Conservation (phyloP, 139 green algal genomes). For the Coelastrella sp. region DNA sequence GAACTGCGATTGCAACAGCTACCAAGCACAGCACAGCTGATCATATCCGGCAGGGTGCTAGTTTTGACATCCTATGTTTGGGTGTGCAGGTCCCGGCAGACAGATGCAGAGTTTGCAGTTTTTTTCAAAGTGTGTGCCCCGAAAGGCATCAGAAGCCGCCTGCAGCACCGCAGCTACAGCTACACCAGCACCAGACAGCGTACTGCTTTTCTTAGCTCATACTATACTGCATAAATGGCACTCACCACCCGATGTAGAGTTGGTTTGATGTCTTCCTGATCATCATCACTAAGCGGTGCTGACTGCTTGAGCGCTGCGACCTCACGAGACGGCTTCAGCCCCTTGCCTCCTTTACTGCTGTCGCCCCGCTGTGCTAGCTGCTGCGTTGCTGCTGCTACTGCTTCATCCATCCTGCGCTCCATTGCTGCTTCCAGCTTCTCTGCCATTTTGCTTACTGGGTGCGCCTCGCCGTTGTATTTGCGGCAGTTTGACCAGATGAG, state of each 20-base stretch:
- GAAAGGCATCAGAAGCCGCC: too few species aligned
- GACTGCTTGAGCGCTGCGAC: neutral
- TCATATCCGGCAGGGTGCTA: too few species aligned
- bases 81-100: too few species aligned
- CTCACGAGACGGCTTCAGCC: neutral
- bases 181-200: too few species aligned
- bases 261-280: neutral
- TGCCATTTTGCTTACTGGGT: neutral
- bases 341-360: neutral
- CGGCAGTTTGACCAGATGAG: conserved; percentile 37
- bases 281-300: neutral
- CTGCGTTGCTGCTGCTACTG: conserved; percentile 16
- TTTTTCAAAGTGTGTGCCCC: too few species aligned
- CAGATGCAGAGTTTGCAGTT: too few species aligned
- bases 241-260: neutral
- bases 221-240: neutral
- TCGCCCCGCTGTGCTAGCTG: neutral
- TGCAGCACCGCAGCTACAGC: too few species aligned
- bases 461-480: conserved; percentile 30
- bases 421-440: conserved; percentile 12
- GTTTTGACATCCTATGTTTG: too few species aligned
- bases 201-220: too few species aligned
- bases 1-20: neutral
- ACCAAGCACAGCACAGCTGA: too few species aligned
- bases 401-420: conserved; percentile 31